These are phyloP conservation scores for Xylariomycetidae sp. DNA, from an alignment of 2,329 filamentous ascomycete species.

Conservation along the genomic window DNA sequence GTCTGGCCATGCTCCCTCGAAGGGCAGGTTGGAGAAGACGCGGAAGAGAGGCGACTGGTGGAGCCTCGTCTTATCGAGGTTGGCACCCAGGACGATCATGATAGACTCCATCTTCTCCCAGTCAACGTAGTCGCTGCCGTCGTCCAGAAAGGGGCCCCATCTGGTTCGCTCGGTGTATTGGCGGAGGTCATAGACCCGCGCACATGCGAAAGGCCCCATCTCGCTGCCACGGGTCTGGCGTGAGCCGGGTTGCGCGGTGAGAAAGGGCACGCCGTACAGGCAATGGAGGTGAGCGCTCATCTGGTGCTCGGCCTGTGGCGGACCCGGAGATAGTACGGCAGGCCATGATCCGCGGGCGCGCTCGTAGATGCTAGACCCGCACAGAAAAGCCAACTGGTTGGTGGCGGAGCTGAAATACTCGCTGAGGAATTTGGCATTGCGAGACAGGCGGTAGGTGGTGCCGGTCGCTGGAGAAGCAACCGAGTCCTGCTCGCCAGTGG, in stretches of 20 bases:
- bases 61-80: constrained; percentile 46
- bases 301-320: constrained; percentile 45
- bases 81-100: constrained; percentile 61
- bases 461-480: constrained; percentile 19
- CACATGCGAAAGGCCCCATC: constrained; percentile 56
- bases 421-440: constrained; percentile 38
- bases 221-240: constrained; percentile 28
- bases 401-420: constrained; percentile 38
- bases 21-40: constrained; percentile 49
- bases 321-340: constrained; percentile 19
- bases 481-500: constrained; percentile 29
- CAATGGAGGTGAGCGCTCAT: constrained; percentile 65
- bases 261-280: constrained; percentile 57
- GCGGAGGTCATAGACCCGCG: constrained; percentile 67
- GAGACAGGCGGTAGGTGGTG: constrained; percentile 36
- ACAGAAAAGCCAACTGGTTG: constrained; percentile 56
- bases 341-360: constrained; percentile 39
- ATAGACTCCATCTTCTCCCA: constrained; percentile 78
- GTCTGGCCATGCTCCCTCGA: constrained; percentile 47
- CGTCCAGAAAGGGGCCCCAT: constrained; percentile 68
- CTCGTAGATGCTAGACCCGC: constrained; percentile 57
- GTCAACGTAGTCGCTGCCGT: constrained; percentile 57
- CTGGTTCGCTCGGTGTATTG: constrained; percentile 54
- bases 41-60: constrained; percentile 39
- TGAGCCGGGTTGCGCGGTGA: constrained; percentile 24